Base-by-base conservation (phyloP, 1,284 basidiomycete species). In the Puccinia brachypodii region DNA sequence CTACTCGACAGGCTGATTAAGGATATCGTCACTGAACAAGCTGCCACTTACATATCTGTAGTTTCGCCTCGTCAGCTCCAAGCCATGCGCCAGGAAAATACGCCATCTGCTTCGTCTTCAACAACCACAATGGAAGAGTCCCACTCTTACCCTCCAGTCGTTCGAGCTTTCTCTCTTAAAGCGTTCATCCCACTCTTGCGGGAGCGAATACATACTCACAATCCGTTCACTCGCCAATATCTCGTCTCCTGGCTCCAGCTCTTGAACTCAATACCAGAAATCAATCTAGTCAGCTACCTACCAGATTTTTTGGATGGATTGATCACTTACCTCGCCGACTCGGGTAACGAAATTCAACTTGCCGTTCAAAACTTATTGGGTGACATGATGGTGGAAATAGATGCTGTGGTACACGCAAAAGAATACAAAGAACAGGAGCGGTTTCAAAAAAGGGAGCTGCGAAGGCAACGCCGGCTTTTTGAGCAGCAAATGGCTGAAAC, bases 181-280 rank as follows among this genome's bases (percentile, higher is more conserved):
- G 92, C 94, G 82, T 98, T 99, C 87, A 95, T 99, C 74, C 97
- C 97, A 13, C 89, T 99, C 22, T 90, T 99, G 14, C 90, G 92
- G 47, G 96, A 99, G 84, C 90, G 96, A 82, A 96, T 99, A 83
- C 94, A 96, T 85, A 96, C 98, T 84, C 89, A 98, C 85, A 96
- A 92, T 85, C 96, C 97, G 0, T 96, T 98, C 86, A 97, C 96
- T 0, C 89, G 97, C 83, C 98, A 94, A 87, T 99, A 96, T 86
- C 90, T 99, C 40, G 94, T 98, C 60, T 93, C 94, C 11, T 99
- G 97, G 97, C 93, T 99, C 83, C 94, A 91, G 69, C 94, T 98
- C 1, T 90, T 99, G 56, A 95, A 98, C 86, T 97, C 95, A 6
- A 94, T 99, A 0, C 97, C 97, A 0, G 96, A 99, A 86, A 89